A percentile compares a stretch with the other conserved stretches of the same genome.
Evolutionary conservation across 2,329 filamentous ascomycete species (phyloP).

Genomic region (Colletotrichum sp.): DNA sequence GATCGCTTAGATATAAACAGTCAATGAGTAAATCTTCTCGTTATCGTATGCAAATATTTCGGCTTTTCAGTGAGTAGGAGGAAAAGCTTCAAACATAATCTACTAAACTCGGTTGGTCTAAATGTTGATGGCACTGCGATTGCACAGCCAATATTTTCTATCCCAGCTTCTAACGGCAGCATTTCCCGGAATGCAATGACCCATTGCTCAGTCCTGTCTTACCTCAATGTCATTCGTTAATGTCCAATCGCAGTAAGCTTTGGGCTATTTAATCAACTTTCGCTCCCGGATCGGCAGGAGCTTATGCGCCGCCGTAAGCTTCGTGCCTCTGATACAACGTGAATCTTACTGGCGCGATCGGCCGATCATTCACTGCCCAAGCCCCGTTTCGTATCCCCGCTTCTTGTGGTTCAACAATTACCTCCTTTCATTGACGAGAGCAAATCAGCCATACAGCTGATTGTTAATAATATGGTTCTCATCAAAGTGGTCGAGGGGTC

Average conservation of each 20-base stretch:
- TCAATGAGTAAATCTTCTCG: not conserved
- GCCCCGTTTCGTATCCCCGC: not conserved
- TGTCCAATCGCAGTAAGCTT: not conserved
- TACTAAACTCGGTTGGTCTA: not conserved
- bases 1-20: not conserved
- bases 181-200: not conserved
- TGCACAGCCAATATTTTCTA: not conserved
- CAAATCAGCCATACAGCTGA: not conserved
- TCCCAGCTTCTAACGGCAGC: not conserved
- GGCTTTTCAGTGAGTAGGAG: not conserved
- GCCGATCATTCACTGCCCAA: not conserved
- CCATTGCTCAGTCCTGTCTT: not conserved
- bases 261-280: not conserved
- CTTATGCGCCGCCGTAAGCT: not conserved
- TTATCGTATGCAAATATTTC: not conserved
- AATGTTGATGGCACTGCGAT: not conserved
- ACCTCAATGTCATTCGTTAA: not conserved
- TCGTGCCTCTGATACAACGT: not conserved
- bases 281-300: not conserved
- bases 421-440: not conserved
- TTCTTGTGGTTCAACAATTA: not conserved
- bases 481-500: not conserved
- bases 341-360: not conserved
- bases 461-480: not conserved
- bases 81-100: not conserved